A percentile compares a stretch with the other conserved stretches of the same genome.
Conservation (phyloP, 2,329 filamentous ascomycete genomes). For the Cadophora gregata region DNA sequence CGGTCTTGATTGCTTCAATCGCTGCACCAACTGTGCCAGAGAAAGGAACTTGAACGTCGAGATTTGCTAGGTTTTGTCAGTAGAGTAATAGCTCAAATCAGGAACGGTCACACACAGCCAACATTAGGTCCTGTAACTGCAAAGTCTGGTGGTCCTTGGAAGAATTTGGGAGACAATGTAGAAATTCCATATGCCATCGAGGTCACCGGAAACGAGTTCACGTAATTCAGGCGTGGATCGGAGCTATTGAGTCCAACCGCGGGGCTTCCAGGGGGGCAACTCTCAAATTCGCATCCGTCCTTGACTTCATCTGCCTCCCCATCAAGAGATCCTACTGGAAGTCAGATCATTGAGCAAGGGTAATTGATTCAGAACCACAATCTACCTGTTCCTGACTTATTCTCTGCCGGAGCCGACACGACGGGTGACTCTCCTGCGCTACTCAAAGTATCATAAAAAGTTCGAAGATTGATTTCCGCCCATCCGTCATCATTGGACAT, state of each 20-base stretch:
- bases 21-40: constrained; percentile 20
- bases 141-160: constrained; percentile 17
- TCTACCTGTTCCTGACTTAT: constrained; percentile 16
- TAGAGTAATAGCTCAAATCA: background rate
- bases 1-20: constrained; percentile 14
- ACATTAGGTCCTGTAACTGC: constrained; percentile 20
- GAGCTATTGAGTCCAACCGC: constrained; percentile 10
- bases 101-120: background rate
- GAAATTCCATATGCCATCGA: constrained; percentile 18
- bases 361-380: background rate
- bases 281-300: constrained; percentile 15
- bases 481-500: constrained; percentile 21
- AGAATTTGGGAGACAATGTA: constrained; percentile 11
- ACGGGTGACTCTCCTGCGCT: constrained; percentile 5
- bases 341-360: background rate
- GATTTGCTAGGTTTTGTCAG: constrained; percentile 9
- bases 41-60: constrained; percentile 16
- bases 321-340: constrained; percentile 13
- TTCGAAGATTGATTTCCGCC: constrained; percentile 18
- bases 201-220: constrained; percentile 14
- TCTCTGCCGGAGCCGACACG: constrained; percentile 16
- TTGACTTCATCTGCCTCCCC: background rate
- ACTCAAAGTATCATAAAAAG: constrained; percentile 12
- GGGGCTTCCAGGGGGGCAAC: constrained; percentile 13
- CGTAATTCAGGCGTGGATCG: constrained; percentile 18